phyloP scores from a whole-genome alignment of 1,284 basidiomycete genomes.

The Retiboletus flavoniger region DNA sequence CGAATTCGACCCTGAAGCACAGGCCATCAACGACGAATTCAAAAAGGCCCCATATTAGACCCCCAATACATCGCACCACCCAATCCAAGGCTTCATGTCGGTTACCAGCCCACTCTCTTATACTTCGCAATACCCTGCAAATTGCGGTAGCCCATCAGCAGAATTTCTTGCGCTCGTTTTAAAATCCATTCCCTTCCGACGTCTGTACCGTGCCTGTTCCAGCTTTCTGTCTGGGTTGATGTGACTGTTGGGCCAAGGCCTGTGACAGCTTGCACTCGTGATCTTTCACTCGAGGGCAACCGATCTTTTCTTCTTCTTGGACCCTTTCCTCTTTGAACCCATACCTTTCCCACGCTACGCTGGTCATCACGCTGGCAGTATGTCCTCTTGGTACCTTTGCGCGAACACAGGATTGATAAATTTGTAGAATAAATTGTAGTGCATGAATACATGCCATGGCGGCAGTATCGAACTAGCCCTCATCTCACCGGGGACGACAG shows the following conservation, averaged over 20 bases:
- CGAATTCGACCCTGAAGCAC: constrained; percentile 54
- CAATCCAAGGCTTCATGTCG: not conserved
- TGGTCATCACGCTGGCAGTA: not conserved
- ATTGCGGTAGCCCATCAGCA: not conserved
- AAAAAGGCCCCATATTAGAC: constrained; percentile 56
- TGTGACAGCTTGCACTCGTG: not conserved
- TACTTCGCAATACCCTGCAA: not conserved
- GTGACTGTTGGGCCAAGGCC: not conserved
- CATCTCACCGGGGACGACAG: not conserved
- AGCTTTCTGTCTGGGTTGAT: not conserved
- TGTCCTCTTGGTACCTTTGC: not conserved
- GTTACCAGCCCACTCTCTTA: not conserved
- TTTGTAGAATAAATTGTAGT: not conserved
- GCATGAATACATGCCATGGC: not conserved
- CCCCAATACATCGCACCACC: not conserved
- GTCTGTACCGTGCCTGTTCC: not conserved
- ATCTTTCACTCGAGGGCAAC: not conserved
- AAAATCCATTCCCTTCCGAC: not conserved
- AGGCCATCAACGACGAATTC: constrained; percentile 57
- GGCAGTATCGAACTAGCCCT: not conserved
- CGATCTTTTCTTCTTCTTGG: not conserved
- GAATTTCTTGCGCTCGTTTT: not conserved
- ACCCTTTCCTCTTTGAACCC: not conserved
- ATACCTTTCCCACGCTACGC: not conserved
- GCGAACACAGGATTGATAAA: not conserved